These are phyloP conservation scores for Wilhelminamyces savonicus DNA, from an alignment of 805 yeast species.

Conservation along the genomic window DNA sequence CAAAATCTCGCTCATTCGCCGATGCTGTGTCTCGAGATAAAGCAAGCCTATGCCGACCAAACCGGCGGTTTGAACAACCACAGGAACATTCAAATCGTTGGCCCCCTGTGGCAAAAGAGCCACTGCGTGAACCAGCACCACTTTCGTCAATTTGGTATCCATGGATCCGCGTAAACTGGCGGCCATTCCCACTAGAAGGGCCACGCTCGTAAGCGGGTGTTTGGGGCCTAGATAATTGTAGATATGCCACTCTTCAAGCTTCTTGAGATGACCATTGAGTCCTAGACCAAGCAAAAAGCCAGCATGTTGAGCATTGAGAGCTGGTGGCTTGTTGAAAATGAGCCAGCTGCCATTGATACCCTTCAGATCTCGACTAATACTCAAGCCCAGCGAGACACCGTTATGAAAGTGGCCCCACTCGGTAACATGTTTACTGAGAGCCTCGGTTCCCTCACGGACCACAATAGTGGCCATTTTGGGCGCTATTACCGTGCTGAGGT, in stretches of 20 bases:
- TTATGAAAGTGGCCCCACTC: conserved; percentile 91
- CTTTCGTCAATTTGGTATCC: conserved; percentile 85
- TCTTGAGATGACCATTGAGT: conserved; percentile 76
- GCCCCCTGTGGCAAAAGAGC: conserved; percentile 90
- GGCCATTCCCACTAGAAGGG: conserved; percentile 84
- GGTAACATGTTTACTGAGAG: conserved; percentile 41
- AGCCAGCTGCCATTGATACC: conserved; percentile 90
- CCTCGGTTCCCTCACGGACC: conserved; percentile 43
- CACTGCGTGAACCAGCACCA: conserved; percentile 85
- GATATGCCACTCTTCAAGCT: conserved; percentile 92
- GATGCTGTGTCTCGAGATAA: conserved; percentile 70
- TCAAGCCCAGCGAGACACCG: conserved; percentile 84
- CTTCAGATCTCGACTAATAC: conserved; percentile 59
- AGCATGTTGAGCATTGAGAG: conserved; percentile 76
- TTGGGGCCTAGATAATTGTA: conserved; percentile 91
- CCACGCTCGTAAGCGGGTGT: conserved; percentile 77
- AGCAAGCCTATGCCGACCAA: conserved; percentile 83
- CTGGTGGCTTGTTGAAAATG: conserved; percentile 72
- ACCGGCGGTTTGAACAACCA: conserved; percentile 87
- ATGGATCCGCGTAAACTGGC: conserved; percentile 79
- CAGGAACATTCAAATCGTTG: conserved; percentile 76
- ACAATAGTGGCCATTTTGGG: conserved; percentile 64
- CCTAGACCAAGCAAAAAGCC: conserved; percentile 94
- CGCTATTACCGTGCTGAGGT: conserved; percentile 56
- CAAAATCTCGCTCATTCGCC: conserved; percentile 79